Percentiles rank a stretch among this genome's conserved stretches.
These are phyloP conservation scores for Citrus sinensis DNA, from an alignment of 345 rosid species.

Conservation along the genomic window DVS_A1.0 CM039166.1:12310501-12311000, in stretches of 20 bases:
- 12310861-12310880: constrained; percentile 21
- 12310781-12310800: constrained; percentile 10
- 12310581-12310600: background rate
- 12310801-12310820: constrained; percentile 16
- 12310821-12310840: constrained; percentile 14
- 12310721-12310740: constrained; percentile 5
- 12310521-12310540: background rate
- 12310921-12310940: background rate
- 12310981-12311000: too few relatives aligned
- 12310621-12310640: background rate
- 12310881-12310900: constrained; percentile 16
- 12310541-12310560: background rate
- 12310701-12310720: constrained; percentile 18
- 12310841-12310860: background rate
- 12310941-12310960: background rate
- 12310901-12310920: background rate
- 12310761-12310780: constrained; percentile 1
- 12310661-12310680: background rate
- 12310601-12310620: background rate
- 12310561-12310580: background rate
- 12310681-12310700: constrained; percentile 4
- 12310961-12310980: background rate
- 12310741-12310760: constrained; percentile 16
- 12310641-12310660: background rate
- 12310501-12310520: constrained; percentile 1